phyloP scores from a whole-genome alignment of 2,329 filamentous ascomycete genomes.

The Colletotrichum tamarilloi region DNA sequence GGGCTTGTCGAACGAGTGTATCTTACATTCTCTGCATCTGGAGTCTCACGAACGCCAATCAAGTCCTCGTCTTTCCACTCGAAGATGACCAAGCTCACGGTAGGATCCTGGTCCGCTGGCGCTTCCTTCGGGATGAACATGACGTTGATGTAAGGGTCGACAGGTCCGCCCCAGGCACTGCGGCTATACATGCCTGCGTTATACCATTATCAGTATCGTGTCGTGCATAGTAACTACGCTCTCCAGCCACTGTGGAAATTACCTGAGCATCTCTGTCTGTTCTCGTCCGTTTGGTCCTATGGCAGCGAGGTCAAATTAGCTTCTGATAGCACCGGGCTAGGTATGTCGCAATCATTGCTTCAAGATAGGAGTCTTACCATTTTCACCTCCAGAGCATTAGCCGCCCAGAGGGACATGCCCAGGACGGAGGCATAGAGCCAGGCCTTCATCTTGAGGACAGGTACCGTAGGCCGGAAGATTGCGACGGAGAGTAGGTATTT shows the following conservation, averaged over 20 bases:
- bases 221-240: background rate
- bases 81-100: conserved; percentile 89
- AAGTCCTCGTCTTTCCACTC: conserved; percentile 90
- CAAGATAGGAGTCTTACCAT: conserved; percentile 56
- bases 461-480: background rate
- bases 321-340: conserved; percentile 28
- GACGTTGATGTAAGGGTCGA: conserved; percentile 89
- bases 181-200: conserved; percentile 89
- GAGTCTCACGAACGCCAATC: conserved; percentile 75
- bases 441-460: conserved; percentile 61
- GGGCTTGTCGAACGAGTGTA: background rate
- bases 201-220: background rate
- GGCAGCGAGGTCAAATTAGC: conserved; percentile 2
- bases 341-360: conserved; percentile 1
- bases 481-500: background rate
- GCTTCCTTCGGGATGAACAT: conserved; percentile 76
- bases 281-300: conserved; percentile 80
- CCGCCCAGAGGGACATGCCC: conserved; percentile 65
- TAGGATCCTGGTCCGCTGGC: conserved; percentile 73
- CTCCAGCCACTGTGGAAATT: conserved; percentile 38
- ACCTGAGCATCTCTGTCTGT: conserved; percentile 83
- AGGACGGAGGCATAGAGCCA: conserved; percentile 62
- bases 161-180: conserved; percentile 85
- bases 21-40: conserved; percentile 65
- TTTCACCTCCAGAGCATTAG: conserved; percentile 66